Conservation (phyloP, 768 basidiomycete species). For the Termitomyces sp. region DNA sequence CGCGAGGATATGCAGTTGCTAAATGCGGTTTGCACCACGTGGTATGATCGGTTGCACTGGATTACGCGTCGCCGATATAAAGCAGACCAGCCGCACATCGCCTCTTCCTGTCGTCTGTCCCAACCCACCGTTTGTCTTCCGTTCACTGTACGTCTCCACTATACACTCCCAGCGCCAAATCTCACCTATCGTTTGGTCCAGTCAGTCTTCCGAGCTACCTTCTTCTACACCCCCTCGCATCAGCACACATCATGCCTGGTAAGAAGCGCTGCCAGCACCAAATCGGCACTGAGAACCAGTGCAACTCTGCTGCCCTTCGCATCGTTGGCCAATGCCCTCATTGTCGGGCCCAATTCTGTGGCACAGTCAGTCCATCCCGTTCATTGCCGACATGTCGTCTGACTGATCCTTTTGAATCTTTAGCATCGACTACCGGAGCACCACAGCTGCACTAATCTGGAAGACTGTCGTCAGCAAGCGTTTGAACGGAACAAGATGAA, state of each 20-base stretch:
- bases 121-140: conserved; percentile 6
- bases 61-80: conserved; percentile 33
- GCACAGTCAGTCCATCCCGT: conserved; percentile 49
- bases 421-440: conserved; percentile 90
- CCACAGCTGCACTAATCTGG: conserved; percentile 79
- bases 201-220: neutral
- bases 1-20: neutral
- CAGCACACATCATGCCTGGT: conserved; percentile 53
- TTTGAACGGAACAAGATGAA: conserved; percentile 86
- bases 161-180: neutral
- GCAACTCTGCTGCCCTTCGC: conserved; percentile 76
- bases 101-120: conserved; percentile 3
- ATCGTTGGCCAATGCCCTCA: conserved; percentile 85
- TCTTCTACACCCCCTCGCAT: neutral
- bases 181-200: neutral
- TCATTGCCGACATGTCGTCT: conserved; percentile 7
- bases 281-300: conserved; percentile 46
- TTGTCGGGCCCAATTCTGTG: conserved; percentile 76
- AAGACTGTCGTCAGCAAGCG: conserved; percentile 83
- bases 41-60: conserved; percentile 20
- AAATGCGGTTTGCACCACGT: conserved; percentile 14
- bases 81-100: conserved; percentile 4
- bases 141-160: conserved; percentile 1
- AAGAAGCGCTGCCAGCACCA: conserved; percentile 87
- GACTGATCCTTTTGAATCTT: conserved; percentile 14